These are phyloP conservation scores for Sarocladium brachiariae DNA, from an alignment of 2,329 filamentous ascomycete species.

Conservation along the genomic window DNA sequence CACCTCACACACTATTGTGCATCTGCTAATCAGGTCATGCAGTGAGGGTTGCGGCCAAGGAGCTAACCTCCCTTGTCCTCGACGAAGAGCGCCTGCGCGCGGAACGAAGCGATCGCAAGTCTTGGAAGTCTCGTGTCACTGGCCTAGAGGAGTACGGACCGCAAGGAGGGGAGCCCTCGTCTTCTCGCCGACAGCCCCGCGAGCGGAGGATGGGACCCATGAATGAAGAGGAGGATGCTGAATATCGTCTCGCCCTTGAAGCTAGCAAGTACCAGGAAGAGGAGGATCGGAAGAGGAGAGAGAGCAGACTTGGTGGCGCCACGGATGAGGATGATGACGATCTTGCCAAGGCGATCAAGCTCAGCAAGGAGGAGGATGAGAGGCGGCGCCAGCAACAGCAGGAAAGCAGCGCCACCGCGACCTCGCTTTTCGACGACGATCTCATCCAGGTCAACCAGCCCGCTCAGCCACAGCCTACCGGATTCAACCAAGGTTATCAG, in stretches of 20 bases:
- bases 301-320: conserved; percentile 33
- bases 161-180: conserved; percentile 33
- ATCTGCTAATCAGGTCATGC: conserved; percentile 15
- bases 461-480: conserved; percentile 60
- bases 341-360: conserved; percentile 85
- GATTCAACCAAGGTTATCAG: conserved; percentile 95
- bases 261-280: conserved; percentile 94
- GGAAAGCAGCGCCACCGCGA: conserved; percentile 70
- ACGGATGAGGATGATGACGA: conserved; percentile 70
- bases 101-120: conserved; percentile 84
- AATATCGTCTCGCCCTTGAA: conserved; percentile 85
- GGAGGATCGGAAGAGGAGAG: conserved; percentile 72
- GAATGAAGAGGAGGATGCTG: conserved; percentile 77
- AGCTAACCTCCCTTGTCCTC: conserved; percentile 82
- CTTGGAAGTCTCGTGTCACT: conserved; percentile 94
- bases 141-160: conserved; percentile 77
- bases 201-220: conserved; percentile 37
- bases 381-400: conserved; percentile 76
- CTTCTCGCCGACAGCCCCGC: conserved; percentile 35
- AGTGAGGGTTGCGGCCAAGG: conserved; percentile 96
- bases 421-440: conserved; percentile 82
- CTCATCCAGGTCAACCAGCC: conserved; percentile 48
- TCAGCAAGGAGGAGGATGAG: conserved; percentile 93
- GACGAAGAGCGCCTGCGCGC: conserved; percentile 89
- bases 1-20: background rate